Percentiles rank a stretch among this genome's conserved stretches.
These are phyloP conservation scores for Pleurotus citrinopileatus DNA, from an alignment of 768 basidiomycete genomes.

Conservation along the genomic window DNA sequence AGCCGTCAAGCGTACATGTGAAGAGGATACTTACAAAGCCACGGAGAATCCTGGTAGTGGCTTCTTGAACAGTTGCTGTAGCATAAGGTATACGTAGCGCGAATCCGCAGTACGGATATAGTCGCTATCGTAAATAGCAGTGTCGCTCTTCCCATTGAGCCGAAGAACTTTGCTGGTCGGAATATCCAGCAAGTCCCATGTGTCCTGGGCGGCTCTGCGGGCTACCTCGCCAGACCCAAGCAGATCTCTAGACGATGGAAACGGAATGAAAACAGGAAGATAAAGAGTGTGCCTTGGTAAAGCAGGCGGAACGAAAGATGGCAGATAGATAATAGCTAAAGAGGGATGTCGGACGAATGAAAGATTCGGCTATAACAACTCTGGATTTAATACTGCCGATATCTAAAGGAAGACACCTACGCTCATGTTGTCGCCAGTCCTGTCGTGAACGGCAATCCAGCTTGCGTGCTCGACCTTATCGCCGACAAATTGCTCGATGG, in stretches of 20 bases:
- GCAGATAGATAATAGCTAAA: conserved; percentile 67
- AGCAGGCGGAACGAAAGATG: conserved; percentile 38
- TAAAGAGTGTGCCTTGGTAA: conserved; percentile 42
- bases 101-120: conserved; percentile 41
- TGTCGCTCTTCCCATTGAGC: conserved; percentile 28
- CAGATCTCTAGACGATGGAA: conserved; percentile 15
- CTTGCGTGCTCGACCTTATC: conserved; percentile 23
- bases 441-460: conserved; percentile 34
- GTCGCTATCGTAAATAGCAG: conserved; percentile 45
- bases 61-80: conserved; percentile 44
- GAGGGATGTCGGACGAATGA: conserved; percentile 39
- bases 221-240: conserved; percentile 21
- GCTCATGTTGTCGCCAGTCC: conserved; percentile 25
- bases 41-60: conserved; percentile 38
- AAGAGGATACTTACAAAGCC: conserved; percentile 53
- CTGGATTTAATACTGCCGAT: conserved; percentile 8
- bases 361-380: conserved; percentile 32
- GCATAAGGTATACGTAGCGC: conserved; percentile 37
- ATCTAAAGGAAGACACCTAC: conserved; percentile 1
- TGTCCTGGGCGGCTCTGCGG: conserved; percentile 32
- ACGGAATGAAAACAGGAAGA: conserved; percentile 54
- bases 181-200: conserved; percentile 42
- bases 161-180: conserved; percentile 38
- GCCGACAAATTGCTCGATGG: conserved; percentile 24
- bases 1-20: conserved; percentile 12